Evolutionary conservation across 2,329 filamentous ascomycete genomes (phyloP).

Genomic region (Colletotrichum sp.): DNA sequence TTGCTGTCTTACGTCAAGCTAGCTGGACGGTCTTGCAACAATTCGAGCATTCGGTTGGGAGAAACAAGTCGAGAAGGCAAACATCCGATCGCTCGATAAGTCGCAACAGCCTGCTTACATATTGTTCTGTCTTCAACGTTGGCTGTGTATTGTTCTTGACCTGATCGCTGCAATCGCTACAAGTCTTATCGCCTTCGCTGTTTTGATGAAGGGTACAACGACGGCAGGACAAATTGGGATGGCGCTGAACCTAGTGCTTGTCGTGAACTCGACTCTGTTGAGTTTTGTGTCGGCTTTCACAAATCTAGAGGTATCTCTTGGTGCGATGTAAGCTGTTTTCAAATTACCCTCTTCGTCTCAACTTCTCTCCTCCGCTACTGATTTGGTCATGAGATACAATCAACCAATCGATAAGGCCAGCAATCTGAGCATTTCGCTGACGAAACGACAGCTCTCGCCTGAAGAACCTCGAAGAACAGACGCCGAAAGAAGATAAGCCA

Average conservation of each 20-base stretch:
- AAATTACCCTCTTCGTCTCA: no score
- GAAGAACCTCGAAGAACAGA: constrained; percentile 30
- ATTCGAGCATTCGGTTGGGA: constrained; percentile 63
- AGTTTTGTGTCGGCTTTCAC: constrained; percentile 35
- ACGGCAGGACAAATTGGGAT: constrained; percentile 20
- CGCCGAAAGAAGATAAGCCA: constrained; percentile 30
- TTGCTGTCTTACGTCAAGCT: background rate
- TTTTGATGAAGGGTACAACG: constrained; percentile 25
- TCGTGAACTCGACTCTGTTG: constrained; percentile 33
- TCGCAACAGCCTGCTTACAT: constrained; percentile 65
- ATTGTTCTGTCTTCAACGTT: constrained; percentile 61
- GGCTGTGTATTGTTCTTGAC: constrained; percentile 58
- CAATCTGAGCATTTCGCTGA: background rate
- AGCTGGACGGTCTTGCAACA: constrained; percentile 48
- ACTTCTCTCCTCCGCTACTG: background rate
- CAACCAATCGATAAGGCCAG: no score
- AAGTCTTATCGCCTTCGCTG: constrained; percentile 49
- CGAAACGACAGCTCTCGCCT: constrained; percentile 20
- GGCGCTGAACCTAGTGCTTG: constrained; percentile 27
- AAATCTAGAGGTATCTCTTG: constrained; percentile 30
- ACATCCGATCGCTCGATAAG: constrained; percentile 52
- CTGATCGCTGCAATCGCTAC: constrained; percentile 51
- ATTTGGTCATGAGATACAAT: no score
- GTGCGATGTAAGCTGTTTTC: constrained; percentile 24
- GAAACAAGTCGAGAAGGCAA: constrained; percentile 44